Conservation (phyloP, 176 grass and related monocot species). For the Puya raimondii region DNA sequence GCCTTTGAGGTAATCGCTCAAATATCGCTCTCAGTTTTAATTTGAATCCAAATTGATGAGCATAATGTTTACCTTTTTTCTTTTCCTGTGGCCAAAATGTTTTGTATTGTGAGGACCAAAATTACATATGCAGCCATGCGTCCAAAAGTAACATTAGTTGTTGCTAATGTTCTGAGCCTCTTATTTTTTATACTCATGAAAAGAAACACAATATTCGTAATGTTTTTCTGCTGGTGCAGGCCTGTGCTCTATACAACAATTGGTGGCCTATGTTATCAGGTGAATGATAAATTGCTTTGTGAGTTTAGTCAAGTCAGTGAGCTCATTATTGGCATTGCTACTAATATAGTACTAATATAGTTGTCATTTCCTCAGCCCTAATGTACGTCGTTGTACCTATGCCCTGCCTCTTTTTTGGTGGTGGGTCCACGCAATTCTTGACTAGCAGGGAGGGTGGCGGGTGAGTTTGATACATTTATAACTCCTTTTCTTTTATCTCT, state of each 20-base stretch:
- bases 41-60: no score
- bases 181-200: no score
- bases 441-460: constrained; percentile 74
- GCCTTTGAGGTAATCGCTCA: no score
- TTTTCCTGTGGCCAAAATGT: no score
- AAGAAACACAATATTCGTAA: background rate
- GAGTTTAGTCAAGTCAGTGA: background rate
- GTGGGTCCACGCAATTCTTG: constrained; percentile 86
- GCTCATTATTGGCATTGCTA: background rate
- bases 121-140: no score
- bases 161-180: no score
- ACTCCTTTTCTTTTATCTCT: background rate
- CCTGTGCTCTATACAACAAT: constrained; percentile 94
- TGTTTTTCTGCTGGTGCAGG: constrained; percentile 35
- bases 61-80: no score
- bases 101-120: no score
- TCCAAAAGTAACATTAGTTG: no score
- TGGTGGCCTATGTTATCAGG: constrained; percentile 99
- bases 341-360: constrained; percentile 35
- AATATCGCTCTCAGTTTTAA: no score
- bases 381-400: constrained; percentile 96
- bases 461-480: constrained; percentile 40
- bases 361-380: constrained; percentile 40
- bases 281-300: constrained; percentile 25
- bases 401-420: constrained; percentile 95